A percentile compares a stretch with the other conserved stretches of the same genome.
Conservation (phyloP, 305 asterid species). For the Fraxinus platypoda region DNA sequence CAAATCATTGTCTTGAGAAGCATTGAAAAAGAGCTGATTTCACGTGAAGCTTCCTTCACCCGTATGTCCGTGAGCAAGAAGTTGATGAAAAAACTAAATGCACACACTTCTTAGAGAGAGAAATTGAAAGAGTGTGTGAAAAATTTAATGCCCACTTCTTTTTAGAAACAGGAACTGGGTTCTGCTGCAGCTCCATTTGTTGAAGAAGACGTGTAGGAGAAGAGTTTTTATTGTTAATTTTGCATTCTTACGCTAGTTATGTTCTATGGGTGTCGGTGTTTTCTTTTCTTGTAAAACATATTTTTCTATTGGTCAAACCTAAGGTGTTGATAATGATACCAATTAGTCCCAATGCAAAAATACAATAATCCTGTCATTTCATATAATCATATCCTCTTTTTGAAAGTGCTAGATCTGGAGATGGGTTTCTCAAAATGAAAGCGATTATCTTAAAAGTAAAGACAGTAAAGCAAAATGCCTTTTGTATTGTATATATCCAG, state of each 20-base stretch:
- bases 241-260: neutral
- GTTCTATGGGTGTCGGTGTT: neutral
- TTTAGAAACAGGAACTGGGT: neutral
- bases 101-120: neutral
- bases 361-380: slow-evolving; percentile 17
- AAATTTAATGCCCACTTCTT: neutral
- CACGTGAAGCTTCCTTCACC: slow-evolving; percentile 11
- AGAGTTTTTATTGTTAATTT: neutral
- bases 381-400: slow-evolving; percentile 22
- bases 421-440: slow-evolving; percentile 7
- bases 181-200: slow-evolving; percentile 1
- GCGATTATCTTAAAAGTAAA: slow-evolving; percentile 18
- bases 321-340: slow-evolving; percentile 46
- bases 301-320: slow-evolving; percentile 33
- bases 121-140: neutral
- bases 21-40: neutral
- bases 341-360: slow-evolving; percentile 27
- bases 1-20: neutral
- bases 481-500: slow-evolving; percentile 25
- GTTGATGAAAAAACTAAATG: slow-evolving; percentile 4
- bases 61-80: neutral
- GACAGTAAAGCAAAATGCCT: slow-evolving; percentile 26
- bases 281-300: slow-evolving; percentile 11
- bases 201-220: neutral
- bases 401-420: slow-evolving; percentile 40